These are phyloP conservation scores for Hyphopichia burtonii DNA, from an alignment of 1,139 yeast genomes.

Conservation along the genomic window DNA sequence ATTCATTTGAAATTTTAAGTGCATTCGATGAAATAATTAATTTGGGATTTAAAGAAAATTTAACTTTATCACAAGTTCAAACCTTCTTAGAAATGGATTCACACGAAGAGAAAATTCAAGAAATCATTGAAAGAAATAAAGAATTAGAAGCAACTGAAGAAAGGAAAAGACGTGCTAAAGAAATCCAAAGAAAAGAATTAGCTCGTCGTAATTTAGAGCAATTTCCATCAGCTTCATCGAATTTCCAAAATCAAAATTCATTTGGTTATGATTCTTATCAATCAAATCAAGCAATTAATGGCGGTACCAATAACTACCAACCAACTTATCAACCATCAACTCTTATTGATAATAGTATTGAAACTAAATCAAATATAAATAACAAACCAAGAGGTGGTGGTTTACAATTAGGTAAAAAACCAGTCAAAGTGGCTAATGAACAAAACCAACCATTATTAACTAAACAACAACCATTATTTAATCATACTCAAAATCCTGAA, in stretches of 20 bases:
- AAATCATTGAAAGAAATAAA: slow-evolving; percentile 93
- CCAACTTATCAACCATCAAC: slow-evolving; percentile 38
- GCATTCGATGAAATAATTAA: slow-evolving; percentile 94
- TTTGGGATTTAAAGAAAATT: slow-evolving; percentile 87
- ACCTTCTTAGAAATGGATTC: slow-evolving; percentile 97
- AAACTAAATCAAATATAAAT: slow-evolving; percentile 6
- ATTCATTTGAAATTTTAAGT: slow-evolving; percentile 83
- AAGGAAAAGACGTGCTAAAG: slow-evolving; percentile 93
- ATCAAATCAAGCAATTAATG: slow-evolving; percentile 11
- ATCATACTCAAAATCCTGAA: slow-evolving; percentile 14
- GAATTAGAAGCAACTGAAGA: slow-evolving; percentile 97
- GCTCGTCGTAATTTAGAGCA: slow-evolving; percentile 55
- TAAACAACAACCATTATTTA: slow-evolving; percentile 22
- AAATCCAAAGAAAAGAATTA: slow-evolving; percentile 85
- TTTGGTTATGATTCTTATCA: slow-evolving; percentile 24
- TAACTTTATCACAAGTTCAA: slow-evolving; percentile 78
- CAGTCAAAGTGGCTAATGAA: slow-evolving; percentile 28
- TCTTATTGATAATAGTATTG: slow-evolving; percentile 17
- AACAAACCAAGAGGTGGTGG: slow-evolving; percentile 60
- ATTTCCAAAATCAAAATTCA: slow-evolving; percentile 6
- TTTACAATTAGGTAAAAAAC: slow-evolving; percentile 75
- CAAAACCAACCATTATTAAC: slow-evolving; percentile 46
- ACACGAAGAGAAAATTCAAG: slow-evolving; percentile 97
- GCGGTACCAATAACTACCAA: slow-evolving; percentile 12
- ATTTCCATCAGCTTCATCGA: slow-evolving; percentile 10